These are phyloP conservation scores for Tetracladium maxilliforme DNA, from an alignment of 2,329 filamentous ascomycete species.

Conservation along the genomic window DNA sequence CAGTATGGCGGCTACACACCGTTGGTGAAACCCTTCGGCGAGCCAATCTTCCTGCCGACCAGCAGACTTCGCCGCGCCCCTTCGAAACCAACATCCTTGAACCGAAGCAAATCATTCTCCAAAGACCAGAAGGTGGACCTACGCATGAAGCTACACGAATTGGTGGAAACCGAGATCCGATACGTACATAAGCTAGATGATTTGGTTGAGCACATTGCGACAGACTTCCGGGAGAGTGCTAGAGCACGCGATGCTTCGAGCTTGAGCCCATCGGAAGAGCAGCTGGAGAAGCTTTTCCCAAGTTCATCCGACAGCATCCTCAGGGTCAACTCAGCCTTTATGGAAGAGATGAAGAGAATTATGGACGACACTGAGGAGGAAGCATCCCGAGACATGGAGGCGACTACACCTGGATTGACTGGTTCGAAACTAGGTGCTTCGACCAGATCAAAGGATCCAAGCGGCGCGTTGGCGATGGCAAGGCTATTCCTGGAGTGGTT, in stretches of 20 bases:
- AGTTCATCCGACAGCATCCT: slow-evolving; percentile 67
- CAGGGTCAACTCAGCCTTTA: slow-evolving; percentile 66
- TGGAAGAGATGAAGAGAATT: slow-evolving; percentile 59
- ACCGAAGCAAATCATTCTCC: slow-evolving; percentile 62
- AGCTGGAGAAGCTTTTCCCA: slow-evolving; percentile 69
- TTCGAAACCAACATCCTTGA: slow-evolving; percentile 71
- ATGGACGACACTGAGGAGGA: slow-evolving; percentile 76
- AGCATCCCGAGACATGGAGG: slow-evolving; percentile 62
- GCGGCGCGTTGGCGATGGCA: slow-evolving; percentile 64
- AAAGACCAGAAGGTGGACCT: slow-evolving; percentile 73
- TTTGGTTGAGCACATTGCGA: slow-evolving; percentile 66
- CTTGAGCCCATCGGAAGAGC: slow-evolving; percentile 55
- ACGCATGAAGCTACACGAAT: slow-evolving; percentile 75
- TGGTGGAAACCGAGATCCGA: slow-evolving; percentile 85
- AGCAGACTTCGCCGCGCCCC: slow-evolving; percentile 72
- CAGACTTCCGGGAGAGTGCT: slow-evolving; percentile 62
- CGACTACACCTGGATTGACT: slow-evolving; percentile 29
- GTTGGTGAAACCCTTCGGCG: slow-evolving; percentile 66
- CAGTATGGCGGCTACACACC: slow-evolving; percentile 69
- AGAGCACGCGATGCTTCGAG: slow-evolving; percentile 42
- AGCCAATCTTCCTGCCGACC: slow-evolving; percentile 76
- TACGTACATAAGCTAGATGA: slow-evolving; percentile 84
- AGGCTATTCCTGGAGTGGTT: slow-evolving; percentile 83
- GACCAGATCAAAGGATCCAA: slow-evolving; percentile 49
- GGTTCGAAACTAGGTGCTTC: slow-evolving; percentile 27